Evolutionary conservation across 1,139 yeast species (phyloP), one percentile per base, ranked within the genome.

Genomic region (Debaryomycetaceae sp.): DNA sequence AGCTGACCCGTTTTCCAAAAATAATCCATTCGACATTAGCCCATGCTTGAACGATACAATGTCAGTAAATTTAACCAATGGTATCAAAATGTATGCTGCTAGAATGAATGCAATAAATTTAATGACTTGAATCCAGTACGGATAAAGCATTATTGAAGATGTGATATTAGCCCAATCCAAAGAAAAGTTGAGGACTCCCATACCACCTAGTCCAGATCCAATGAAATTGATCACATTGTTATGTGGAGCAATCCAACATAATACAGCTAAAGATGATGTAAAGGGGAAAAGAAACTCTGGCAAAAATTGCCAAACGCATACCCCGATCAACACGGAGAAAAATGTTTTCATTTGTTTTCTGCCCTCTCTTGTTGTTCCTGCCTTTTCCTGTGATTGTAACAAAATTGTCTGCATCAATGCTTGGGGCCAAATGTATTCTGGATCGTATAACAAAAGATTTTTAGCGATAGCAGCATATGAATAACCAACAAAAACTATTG

Each of bases 161-260:
- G 76, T 68, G 33, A 71, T 67, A 41, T 70, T 71, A 34, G 75
- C 64, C 76, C 77, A 71, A 44, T 71, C 76, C 30, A 71, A 52
- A 1, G 75, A 58, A 19, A 71, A 51, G 45, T 71, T 71, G 36
- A 70, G 45, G 14, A 71, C 44, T 15, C 76, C 76, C 61, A 69
- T 61, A 4, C 76, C 77, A 3, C 76, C 76, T 30, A 71, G 44
- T 1, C 77, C 77, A 22, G 74, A 65, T 2, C 76, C 76, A 9
- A 70, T 42, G 41, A 71, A 70, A 41, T 69, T 70, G 4, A 65
- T 48, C 1, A 53, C 54, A n/a, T 53, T 42, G 44, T 61, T 67
- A 17, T 56, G 40, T 1, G 78, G 77, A 3, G 73, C 72, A 38
- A 69, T 56, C 69, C 72, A 72, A 43, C 76, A 71, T 17, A 71